Conservation (phyloP, 169 alveolate species). For the Babesia ovis region DNA sequence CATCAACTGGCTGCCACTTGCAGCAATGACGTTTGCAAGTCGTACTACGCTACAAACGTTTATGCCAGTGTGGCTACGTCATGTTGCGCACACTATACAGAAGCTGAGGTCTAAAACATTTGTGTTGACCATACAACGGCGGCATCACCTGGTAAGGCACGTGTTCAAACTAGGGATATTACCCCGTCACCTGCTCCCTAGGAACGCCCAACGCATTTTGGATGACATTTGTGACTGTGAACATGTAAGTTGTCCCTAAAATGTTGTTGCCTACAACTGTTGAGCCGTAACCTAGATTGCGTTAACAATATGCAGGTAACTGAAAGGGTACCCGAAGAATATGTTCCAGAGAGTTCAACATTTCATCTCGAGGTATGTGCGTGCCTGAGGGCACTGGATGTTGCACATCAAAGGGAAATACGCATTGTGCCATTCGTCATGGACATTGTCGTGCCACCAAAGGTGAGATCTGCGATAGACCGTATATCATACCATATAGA, state of each 20-base stretch:
- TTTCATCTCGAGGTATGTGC: constrained; percentile 80
- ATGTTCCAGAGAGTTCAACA: constrained; percentile 79
- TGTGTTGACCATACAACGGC: constrained; percentile 55
- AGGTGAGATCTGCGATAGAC: constrained; percentile 25
- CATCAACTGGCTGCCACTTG: constrained; percentile 67
- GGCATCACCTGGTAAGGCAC: constrained; percentile 57
- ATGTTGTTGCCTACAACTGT: too few relatives aligned
- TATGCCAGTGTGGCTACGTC: constrained; percentile 64
- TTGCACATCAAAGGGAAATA: constrained; percentile 74
- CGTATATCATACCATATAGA: constrained; percentile 20
- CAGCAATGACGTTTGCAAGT: constrained; percentile 60
- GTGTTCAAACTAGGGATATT: constrained; percentile 54
- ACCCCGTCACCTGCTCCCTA: constrained; percentile 32
- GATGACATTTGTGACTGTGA: constrained; percentile 61
- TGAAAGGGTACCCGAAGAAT: constrained; percentile 46
- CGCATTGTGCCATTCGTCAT: constrained; percentile 76
- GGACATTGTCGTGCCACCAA: constrained; percentile 76
- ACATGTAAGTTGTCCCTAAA: constrained; percentile 25
- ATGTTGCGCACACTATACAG: constrained; percentile 45
- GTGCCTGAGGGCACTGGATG: constrained; percentile 73
- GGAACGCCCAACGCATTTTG: constrained; percentile 8
- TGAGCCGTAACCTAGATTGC: neutral
- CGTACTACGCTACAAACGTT: constrained; percentile 49
- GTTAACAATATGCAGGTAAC: constrained; percentile 8
- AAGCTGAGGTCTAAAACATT: constrained; percentile 57